Evolutionary conservation across 371 early-diverging fungal genomes (phyloP).

Genomic region (Gilbertella persicaria): DNA sequence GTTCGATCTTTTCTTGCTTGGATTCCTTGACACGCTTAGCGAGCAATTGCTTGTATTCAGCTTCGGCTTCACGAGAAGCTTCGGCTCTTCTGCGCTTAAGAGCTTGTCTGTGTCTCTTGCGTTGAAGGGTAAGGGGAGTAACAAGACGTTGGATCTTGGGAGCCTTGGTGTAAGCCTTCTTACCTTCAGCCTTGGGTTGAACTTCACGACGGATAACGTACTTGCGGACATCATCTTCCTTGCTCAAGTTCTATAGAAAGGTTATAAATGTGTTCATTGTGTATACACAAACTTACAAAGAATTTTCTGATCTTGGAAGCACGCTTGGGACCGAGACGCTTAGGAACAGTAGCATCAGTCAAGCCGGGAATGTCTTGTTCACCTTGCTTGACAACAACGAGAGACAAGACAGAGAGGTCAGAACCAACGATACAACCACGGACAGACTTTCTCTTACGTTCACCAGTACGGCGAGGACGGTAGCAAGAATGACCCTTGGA

Average conservation of each 20-base stretch:
- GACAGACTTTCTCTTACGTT: constrained; percentile 99
- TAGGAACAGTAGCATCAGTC: constrained; percentile 92
- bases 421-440: constrained; percentile 98
- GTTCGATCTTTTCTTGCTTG: constrained; percentile 73
- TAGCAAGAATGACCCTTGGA: constrained; percentile 99
- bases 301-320: constrained; percentile 98
- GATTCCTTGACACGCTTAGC: constrained; percentile 92
- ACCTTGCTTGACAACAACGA: constrained; percentile 97
- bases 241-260: constrained; percentile 68
- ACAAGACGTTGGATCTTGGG: constrained; percentile 98
- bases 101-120: constrained; percentile 86
- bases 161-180: constrained; percentile 95
- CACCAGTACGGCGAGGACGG: constrained; percentile 97
- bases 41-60: constrained; percentile 92
- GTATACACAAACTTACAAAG: constrained; percentile 81
- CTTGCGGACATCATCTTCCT: constrained; percentile 98
- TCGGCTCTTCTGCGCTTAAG: constrained; percentile 83
- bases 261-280: neutral
- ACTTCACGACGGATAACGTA: constrained; percentile 98
- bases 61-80: constrained; percentile 85
- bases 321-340: constrained; percentile 99
- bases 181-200: constrained; percentile 82
- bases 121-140: constrained; percentile 94
- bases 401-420: constrained; percentile 94
- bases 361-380: constrained; percentile 95